A percentile compares a stretch with the other conserved stretches of the same genome.
These are phyloP conservation scores for Delonix regia DNA, from an alignment of 306 rosid genomes.

Conservation along the genomic window DNA sequence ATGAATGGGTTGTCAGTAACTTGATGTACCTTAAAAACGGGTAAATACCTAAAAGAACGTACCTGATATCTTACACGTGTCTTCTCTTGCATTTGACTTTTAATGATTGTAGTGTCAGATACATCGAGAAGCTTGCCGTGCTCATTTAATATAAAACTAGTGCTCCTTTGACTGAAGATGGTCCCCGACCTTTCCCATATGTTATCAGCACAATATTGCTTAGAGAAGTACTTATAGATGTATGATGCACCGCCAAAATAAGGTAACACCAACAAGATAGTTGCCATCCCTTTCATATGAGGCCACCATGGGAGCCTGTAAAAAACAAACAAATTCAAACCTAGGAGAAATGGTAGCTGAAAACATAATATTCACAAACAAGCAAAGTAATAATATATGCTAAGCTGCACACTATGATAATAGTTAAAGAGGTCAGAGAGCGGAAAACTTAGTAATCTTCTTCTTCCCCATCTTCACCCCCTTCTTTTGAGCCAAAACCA, in stretches of 20 bases:
- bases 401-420: not conserved
- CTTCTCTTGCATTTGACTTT: conserved; percentile 39
- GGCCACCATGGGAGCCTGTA: conserved; percentile 68
- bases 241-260: conserved; percentile 54
- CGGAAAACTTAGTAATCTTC: not conserved
- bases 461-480: not conserved
- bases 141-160: conserved; percentile 3
- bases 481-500: not conserved
- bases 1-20: not conserved
- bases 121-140: conserved; percentile 10
- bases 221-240: conserved; percentile 44
- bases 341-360: conserved; percentile 21
- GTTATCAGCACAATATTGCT: conserved; percentile 34
- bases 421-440: not conserved
- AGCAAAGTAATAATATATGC: conserved; percentile 8
- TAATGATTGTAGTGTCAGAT: conserved; percentile 33
- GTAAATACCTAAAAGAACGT: conserved; percentile 1
- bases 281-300: conserved; percentile 51
- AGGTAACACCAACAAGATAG: conserved; percentile 54
- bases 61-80: conserved; percentile 41
- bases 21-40: conserved; percentile 13
- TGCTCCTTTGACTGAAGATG: conserved; percentile 25
- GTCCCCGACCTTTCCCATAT: conserved; percentile 17
- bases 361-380: conserved; percentile 4
- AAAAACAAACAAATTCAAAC: conserved; percentile 29